These are phyloP conservation scores for Eucalyptus dawsonii DNA, from an alignment of 345 rosid species.

Conservation along the genomic window DNA sequence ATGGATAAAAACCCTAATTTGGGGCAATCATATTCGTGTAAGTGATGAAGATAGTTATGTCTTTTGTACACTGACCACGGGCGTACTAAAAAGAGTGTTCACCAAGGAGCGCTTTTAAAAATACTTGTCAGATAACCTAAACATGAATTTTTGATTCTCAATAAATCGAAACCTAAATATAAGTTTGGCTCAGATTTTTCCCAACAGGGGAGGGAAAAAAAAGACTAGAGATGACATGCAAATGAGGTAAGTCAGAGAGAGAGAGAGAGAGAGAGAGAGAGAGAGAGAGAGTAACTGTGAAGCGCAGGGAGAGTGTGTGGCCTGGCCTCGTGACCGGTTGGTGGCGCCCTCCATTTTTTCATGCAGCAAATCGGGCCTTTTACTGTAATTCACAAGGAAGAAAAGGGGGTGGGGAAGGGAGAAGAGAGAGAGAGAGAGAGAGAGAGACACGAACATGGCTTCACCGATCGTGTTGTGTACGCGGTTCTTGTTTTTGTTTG, in stretches of 20 bases:
- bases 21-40: neutral
- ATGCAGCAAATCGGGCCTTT: conserved; percentile 42
- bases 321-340: neutral
- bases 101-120: neutral
- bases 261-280: neutral
- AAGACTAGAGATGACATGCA: neutral
- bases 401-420: neutral
- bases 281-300: neutral
- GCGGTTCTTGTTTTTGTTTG: neutral
- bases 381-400: neutral
- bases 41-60: neutral
- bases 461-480: neutral
- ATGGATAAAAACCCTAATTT: neutral
- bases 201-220: neutral
- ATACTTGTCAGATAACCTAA: neutral
- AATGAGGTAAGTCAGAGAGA: neutral
- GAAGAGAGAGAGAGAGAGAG: neutral
- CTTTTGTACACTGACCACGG: neutral
- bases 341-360: conserved; percentile 35
- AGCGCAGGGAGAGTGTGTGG: neutral
- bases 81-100: neutral
- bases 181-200: neutral
- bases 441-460: neutral
- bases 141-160: neutral
- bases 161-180: neutral